Percentiles rank a stretch among this genome's conserved stretches.
phyloP scores from a whole-genome alignment of 371 early-diverging fungal genomes.

The Neoconidiobolus thromboides region DNA sequence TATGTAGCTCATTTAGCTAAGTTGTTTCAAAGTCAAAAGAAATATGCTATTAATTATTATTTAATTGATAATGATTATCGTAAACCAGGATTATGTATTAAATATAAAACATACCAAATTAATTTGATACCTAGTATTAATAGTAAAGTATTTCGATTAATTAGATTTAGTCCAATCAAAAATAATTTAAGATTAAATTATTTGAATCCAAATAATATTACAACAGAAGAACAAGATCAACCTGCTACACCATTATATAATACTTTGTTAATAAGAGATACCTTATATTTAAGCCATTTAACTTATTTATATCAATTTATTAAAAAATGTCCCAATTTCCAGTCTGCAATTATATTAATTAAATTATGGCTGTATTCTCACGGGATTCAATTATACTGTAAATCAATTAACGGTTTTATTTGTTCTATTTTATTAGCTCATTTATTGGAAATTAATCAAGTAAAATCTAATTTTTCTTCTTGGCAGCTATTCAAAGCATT shows the following conservation, averaged over 20 bases:
- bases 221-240: slow-evolving; percentile 6
- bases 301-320: slow-evolving; percentile 54
- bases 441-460: slow-evolving; percentile 38
- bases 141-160: no score
- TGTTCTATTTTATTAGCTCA: slow-evolving; percentile 72
- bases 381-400: slow-evolving; percentile 18
- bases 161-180: no score
- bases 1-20: slow-evolving; percentile 53
- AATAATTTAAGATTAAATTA: no score
- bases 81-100: no score
- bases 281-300: slow-evolving; percentile 46
- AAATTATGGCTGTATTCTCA: slow-evolving; percentile 76
- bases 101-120: no score
- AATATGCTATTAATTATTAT: no score
- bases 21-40: slow-evolving; percentile 14
- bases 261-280: slow-evolving; percentile 57
- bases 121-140: no score
- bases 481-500: slow-evolving; percentile 71
- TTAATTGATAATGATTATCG: no score
- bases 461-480: slow-evolving; percentile 46
- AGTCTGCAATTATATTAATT: slow-evolving; percentile 53
- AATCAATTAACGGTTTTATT: slow-evolving; percentile 52
- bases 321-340: slow-evolving; percentile 48
- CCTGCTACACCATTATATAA: slow-evolving; percentile 84
- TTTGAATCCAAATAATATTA: no score